Base-by-base conservation (phyloP, 176 grass and related monocot species). In the Juncus effusus region DNA sequence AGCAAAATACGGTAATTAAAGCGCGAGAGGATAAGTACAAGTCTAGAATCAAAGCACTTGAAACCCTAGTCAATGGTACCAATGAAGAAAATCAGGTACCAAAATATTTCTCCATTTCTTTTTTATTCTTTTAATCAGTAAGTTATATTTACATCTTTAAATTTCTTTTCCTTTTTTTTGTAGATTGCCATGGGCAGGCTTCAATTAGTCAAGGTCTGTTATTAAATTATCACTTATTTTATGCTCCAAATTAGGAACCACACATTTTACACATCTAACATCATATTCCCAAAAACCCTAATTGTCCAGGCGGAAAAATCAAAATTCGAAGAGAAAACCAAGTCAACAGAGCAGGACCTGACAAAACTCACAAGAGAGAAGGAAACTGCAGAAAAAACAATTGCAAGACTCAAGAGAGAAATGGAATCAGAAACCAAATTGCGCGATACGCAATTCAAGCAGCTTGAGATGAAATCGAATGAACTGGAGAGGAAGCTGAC, bases 41-140 rank as follows among this genome's bases (percentile, higher is more conserved):
- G 41, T 72, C 92, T 73, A 96, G 81, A 86, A 79, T 88, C 47
- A 88, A 83, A 69, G 87, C 79, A 63, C 79, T 96, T 56, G 82
- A 96, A 81, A 66, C 70, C 50, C 78, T 96, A 82, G 87, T 87
- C 53, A 88, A 83, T 35, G 92, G 92, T 7, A 88, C 87, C 75
- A 85, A 96, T 79, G 92, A 91, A 88, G 87, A 96, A 84, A 91
- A 86, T 67, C 77, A 88, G 92, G 92, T 96, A 81, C 61, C 10
- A 0, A 7, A 10, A 6, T 56, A 65, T 72, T 70, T 56, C 14
- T 63, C 38, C 39, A 69, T 40, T 28, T 28, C 16, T 67, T 65
- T 19, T 40, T 16, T 41, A 44, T 36, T 45, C 35, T 42, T 61
- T 64, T 40, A 9, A 59, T 16, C 74, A 54, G 7, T 54, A 6